Evolutionary conservation across 1,284 basidiomycete genomes (phyloP).

Genomic region (Rhodotorula sp.): DNA sequence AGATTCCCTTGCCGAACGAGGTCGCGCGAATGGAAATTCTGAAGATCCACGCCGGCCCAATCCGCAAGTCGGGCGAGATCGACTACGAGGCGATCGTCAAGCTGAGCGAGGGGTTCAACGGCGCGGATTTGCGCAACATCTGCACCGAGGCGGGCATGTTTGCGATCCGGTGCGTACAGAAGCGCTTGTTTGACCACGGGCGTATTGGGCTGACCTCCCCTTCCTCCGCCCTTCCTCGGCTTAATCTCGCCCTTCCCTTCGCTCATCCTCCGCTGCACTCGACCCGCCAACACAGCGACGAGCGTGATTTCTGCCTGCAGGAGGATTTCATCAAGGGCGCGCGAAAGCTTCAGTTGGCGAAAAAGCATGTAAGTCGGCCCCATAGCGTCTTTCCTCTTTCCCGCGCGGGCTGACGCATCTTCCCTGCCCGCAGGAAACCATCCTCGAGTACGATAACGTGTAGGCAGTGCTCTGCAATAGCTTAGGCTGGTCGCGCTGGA

Average conservation of each 20-base stretch:
- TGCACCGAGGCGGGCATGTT: conserved; percentile 99
- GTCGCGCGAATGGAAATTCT: conserved; percentile 91
- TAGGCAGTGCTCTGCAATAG: no score
- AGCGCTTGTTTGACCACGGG: not conserved
- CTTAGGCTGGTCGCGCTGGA: no score
- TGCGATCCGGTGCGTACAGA: conserved; percentile 66
- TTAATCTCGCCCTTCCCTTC: no score
- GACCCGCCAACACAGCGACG: conserved; percentile 19
- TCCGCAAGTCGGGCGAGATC: conserved; percentile 92
- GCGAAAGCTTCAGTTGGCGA: conserved; percentile 78
- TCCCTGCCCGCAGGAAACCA: no score
- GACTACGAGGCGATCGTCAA: conserved; percentile 98
- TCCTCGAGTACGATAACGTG: no score
- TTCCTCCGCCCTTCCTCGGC: conserved; percentile 7
- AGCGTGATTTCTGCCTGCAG: conserved; percentile 82
- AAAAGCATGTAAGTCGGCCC: not conserved
- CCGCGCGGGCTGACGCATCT: no score
- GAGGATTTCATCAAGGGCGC: conserved; percentile 98
- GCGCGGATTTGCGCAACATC: conserved; percentile 93
- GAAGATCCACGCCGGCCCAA: conserved; percentile 92
- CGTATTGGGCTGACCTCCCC: conserved; percentile 2
- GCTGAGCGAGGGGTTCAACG: conserved; percentile 90
- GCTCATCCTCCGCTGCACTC: no score
- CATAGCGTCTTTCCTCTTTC: no score
- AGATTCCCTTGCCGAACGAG: conserved; percentile 96